A percentile compares a stretch with the other conserved stretches of the same genome.
Evolutionary conservation across 208 protist species (phyloP).

Genomic region (Vickermania spadyakhi): DNA sequence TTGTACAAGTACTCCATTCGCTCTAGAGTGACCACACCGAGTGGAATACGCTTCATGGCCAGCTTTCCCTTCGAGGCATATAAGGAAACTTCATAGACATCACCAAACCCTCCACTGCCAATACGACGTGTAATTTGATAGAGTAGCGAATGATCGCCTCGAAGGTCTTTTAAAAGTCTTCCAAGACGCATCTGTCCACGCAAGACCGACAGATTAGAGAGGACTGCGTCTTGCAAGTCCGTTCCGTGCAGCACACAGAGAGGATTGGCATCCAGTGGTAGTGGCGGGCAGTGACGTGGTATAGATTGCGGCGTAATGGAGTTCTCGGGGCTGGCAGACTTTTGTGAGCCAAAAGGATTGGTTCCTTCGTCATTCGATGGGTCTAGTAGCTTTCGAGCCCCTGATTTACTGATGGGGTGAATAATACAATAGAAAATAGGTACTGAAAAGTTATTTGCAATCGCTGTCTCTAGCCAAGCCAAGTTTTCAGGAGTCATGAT

Average conservation of each 20-base stretch:
- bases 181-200: background rate
- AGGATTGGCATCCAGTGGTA: background rate
- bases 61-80: conserved; percentile 53
- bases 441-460: background rate
- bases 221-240: background rate
- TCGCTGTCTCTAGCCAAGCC: background rate
- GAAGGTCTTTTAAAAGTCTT: background rate
- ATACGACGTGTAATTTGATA: conserved; percentile 58
- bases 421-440: background rate
- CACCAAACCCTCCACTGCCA: conserved; percentile 64
- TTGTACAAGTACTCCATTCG: conserved; percentile 54
- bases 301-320: background rate
- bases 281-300: background rate
- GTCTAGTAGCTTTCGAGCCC: no score
- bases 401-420: no score
- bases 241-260: background rate
- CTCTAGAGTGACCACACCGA: conserved; percentile 38
- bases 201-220: background rate
- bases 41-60: conserved; percentile 75
- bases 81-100: conserved; percentile 70
- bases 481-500: background rate
- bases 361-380: background rate
- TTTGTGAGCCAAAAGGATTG: background rate
- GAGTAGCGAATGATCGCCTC: background rate
- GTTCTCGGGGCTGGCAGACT: background rate